Evolutionary conservation across 306 rosid species (phyloP).

Genomic region (Vachellia collinsii): DNA sequence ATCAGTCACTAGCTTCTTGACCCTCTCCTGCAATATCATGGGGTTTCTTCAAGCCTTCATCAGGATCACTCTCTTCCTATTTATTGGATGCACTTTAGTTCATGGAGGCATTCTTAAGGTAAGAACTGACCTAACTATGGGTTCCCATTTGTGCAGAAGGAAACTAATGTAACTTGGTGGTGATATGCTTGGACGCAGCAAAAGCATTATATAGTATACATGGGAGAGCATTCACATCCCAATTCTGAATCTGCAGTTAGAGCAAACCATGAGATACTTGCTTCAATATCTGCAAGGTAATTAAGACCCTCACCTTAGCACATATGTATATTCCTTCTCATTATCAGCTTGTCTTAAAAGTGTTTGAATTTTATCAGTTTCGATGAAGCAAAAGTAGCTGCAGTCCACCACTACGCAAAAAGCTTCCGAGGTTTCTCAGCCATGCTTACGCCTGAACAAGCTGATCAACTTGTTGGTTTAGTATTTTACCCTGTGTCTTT

Average conservation of each 20-base stretch:
- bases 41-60: slow-evolving; percentile 34
- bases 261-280: slow-evolving; percentile 65
- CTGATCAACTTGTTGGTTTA: slow-evolving; percentile 57
- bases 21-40: slow-evolving; percentile 35
- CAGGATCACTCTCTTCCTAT: slow-evolving; percentile 41
- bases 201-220: slow-evolving; percentile 72
- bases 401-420: slow-evolving; percentile 66
- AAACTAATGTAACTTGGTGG: slow-evolving; percentile 26
- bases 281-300: slow-evolving; percentile 67
- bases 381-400: slow-evolving; percentile 47
- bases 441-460: slow-evolving; percentile 65
- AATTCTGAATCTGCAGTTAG: slow-evolving; percentile 59
- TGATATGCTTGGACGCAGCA: slow-evolving; percentile 20
- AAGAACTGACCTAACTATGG: neutral
- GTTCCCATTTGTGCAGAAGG: neutral
- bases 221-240: slow-evolving; percentile 69
- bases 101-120: slow-evolving; percentile 60
- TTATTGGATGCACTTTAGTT: slow-evolving; percentile 42
- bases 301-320: slow-evolving; percentile 8
- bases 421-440: slow-evolving; percentile 79
- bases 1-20: neutral
- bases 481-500: slow-evolving; percentile 13
- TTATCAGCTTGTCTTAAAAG: neutral
- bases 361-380: slow-evolving; percentile 43
- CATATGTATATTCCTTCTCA: neutral